Conservation (phyloP, 164 flowering plant genomes). For the Magnolia officinalis region DNA sequence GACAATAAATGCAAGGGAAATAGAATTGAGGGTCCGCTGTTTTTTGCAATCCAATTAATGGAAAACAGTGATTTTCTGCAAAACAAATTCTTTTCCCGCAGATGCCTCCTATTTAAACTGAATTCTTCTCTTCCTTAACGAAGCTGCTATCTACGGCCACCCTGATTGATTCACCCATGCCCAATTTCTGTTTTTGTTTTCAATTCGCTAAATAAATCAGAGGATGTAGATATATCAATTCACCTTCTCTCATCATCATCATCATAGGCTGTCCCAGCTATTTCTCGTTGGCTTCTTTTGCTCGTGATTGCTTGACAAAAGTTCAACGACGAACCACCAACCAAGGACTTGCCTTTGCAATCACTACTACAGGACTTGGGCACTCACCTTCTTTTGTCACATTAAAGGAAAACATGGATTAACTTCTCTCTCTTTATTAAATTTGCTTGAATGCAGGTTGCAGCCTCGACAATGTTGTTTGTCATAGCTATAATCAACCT, state of each 20-base stretch:
- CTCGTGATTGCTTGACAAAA: neutral
- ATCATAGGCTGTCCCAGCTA: neutral
- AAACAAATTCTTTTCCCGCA: too few species aligned
- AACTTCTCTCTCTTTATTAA: neutral
- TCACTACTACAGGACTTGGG: neutral
- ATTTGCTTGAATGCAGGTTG: constrained; percentile 34
- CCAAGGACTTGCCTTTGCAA: neutral
- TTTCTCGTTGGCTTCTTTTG: neutral
- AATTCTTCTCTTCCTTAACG: too few species aligned
- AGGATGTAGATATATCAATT: too few species aligned
- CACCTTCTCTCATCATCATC: neutral
- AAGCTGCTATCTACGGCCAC: too few species aligned
- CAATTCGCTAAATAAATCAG: too few species aligned
- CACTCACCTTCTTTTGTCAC: neutral
- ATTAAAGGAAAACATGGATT: neutral
- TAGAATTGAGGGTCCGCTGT: too few species aligned
- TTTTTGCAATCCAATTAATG: too few species aligned
- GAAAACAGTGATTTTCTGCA: too few species aligned
- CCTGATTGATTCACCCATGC: too few species aligned
- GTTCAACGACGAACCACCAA: neutral
- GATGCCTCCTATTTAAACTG: too few species aligned
- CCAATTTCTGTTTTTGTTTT: too few species aligned
- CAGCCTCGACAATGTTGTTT: constrained; percentile 39
- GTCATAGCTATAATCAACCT: constrained; percentile 37
- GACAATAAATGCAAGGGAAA: too few species aligned